phyloP scores from a whole-genome alignment of 495 filamentous ascomycete genomes.

The Usnea hakonensis region DNA sequence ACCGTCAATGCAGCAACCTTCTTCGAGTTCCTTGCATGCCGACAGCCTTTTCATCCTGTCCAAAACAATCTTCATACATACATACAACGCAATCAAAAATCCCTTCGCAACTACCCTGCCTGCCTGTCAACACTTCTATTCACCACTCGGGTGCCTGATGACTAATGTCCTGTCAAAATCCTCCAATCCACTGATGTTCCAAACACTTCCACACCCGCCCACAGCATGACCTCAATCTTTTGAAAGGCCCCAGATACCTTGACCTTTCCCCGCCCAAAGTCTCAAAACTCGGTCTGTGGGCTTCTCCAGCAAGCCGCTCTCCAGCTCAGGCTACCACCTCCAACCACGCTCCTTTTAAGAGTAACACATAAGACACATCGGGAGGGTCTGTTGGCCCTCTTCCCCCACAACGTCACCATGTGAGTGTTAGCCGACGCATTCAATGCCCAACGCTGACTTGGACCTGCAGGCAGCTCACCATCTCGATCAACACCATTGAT shows the following conservation, averaged over 20 bases:
- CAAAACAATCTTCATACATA: not conserved
- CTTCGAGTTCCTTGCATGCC: not conserved
- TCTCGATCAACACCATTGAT: slow-evolving; percentile 59
- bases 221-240: not conserved
- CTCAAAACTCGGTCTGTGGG: not conserved
- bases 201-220: not conserved
- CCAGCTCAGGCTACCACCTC: not conserved
- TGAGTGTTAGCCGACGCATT: not conserved
- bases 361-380: not conserved
- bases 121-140: not conserved
- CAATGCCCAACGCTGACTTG: slow-evolving; percentile 5
- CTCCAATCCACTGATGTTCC: not conserved
- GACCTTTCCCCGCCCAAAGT: not conserved
- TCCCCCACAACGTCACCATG: slow-evolving; percentile 14
- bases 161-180: not conserved
- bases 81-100: not conserved
- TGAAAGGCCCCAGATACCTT: not conserved
- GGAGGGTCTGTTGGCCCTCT: slow-evolving; percentile 5
- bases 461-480: slow-evolving; percentile 65
- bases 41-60: not conserved
- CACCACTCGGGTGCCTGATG: not conserved
- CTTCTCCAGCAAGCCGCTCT: not conserved
- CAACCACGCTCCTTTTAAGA: not conserved
- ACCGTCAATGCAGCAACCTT: not conserved
- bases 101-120: not conserved